Evolutionary conservation across 2,329 filamentous ascomycete species (phyloP).

Genomic region (Colletotrichum spinosum): DNA sequence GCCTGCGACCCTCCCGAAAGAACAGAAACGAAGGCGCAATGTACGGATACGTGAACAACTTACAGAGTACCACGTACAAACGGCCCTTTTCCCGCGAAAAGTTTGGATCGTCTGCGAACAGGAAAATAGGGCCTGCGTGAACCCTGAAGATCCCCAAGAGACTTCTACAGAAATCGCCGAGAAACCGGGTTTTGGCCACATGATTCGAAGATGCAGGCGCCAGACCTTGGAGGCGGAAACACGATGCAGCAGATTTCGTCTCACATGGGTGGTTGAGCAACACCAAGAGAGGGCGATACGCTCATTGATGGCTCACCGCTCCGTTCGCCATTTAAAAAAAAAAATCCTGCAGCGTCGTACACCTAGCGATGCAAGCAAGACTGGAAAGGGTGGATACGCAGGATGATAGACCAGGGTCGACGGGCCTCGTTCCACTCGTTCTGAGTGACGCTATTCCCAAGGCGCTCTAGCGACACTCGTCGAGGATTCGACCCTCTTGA

Average conservation of each 20-base stretch:
- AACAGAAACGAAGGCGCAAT: not conserved
- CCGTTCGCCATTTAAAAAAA: conserved; percentile 24
- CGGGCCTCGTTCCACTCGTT: conserved; percentile 25
- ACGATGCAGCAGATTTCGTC: conserved; percentile 20
- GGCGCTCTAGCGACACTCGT: conserved; percentile 1
- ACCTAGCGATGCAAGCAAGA: conserved; percentile 33
- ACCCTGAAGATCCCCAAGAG: conserved; percentile 35
- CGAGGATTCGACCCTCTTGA: conserved; percentile 1
- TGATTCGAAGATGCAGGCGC: conserved; percentile 29
- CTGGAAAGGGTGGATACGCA: conserved; percentile 26
- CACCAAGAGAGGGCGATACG: conserved; percentile 31
- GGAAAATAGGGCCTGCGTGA: conserved; percentile 29
- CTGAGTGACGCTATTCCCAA: conserved; percentile 16
- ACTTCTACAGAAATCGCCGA: conserved; percentile 27
- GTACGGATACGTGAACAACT: too few relatives aligned
- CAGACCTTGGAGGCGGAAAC: conserved; percentile 5
- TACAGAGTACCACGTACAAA: too few relatives aligned
- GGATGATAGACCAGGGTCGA: conserved; percentile 23
- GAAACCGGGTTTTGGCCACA: conserved; percentile 29
- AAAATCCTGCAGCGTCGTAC: conserved; percentile 31
- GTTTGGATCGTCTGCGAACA: conserved; percentile 1
- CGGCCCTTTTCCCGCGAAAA: too few relatives aligned
- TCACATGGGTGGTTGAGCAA: conserved; percentile 5
- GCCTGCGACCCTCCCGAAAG: not conserved
- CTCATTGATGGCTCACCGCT: conserved; percentile 38